A percentile compares a stretch with the other conserved stretches of the same genome.
Conservation (phyloP, 805 yeast species). For the Candida gorgasii region DNA sequence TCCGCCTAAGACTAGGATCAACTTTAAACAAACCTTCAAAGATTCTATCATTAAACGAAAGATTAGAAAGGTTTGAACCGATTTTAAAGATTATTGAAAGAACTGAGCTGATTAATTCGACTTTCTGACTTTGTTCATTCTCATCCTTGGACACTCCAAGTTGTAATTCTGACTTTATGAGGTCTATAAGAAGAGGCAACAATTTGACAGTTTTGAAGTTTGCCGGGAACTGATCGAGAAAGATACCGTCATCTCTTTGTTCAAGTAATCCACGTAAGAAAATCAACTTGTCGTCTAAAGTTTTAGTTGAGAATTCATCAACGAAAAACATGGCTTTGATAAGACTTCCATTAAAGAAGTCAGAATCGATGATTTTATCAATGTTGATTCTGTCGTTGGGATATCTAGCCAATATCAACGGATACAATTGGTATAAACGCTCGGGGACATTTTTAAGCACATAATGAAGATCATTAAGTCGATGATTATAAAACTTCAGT, state of each 20-base stretch:
- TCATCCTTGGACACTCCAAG: slow-evolving; percentile 26
- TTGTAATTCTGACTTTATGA: slow-evolving; percentile 43
- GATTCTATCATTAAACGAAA: slow-evolving; percentile 74
- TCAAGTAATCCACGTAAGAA: slow-evolving; percentile 68
- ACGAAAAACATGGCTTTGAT: slow-evolving; percentile 77
- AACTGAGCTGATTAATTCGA: slow-evolving; percentile 45
- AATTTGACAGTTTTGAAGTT: slow-evolving; percentile 65
- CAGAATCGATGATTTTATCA: slow-evolving; percentile 67
- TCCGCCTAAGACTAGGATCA: slow-evolving; percentile 24
- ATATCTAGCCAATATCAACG: slow-evolving; percentile 55
- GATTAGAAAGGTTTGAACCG: slow-evolving; percentile 66
- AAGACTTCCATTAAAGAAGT: slow-evolving; percentile 78
- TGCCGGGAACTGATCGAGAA: slow-evolving; percentile 38
- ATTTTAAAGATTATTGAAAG: slow-evolving; percentile 60
- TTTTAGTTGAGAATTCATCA: slow-evolving; percentile 80
- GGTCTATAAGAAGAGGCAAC: slow-evolving; percentile 63
- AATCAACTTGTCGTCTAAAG: slow-evolving; percentile 61
- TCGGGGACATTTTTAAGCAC: slow-evolving; percentile 61
- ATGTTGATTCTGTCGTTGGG: slow-evolving; percentile 60
- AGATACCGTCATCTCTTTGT: slow-evolving; percentile 17
- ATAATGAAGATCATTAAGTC: slow-evolving; percentile 36
- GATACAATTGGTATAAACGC: slow-evolving; percentile 49
- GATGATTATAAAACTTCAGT: slow-evolving; percentile 41
- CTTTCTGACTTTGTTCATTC: slow-evolving; percentile 10
- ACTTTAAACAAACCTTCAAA: slow-evolving; percentile 44